Conservation (phyloP, 2,329 filamentous ascomycete genomes). For the Cladosporium sphaerospermum region DNA sequence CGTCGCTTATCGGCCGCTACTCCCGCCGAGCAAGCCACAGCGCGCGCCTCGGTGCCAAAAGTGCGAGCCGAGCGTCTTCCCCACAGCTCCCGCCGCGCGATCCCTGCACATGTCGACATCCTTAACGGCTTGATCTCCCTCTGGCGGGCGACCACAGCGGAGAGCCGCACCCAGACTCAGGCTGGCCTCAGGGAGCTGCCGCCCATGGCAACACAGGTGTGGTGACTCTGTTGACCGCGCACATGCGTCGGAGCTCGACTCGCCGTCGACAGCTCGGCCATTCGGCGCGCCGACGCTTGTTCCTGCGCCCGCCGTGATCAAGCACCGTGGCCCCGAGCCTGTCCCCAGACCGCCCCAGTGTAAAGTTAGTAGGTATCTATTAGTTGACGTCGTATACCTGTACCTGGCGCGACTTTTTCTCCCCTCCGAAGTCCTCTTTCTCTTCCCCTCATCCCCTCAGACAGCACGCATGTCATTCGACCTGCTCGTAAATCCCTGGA, state of each 20-base stretch:
- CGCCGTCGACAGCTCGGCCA: conserved; percentile 3
- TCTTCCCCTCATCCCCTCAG: neutral
- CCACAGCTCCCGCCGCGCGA: neutral
- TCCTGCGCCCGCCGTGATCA: neutral
- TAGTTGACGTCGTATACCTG: conserved; percentile 8
- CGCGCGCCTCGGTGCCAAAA: neutral
- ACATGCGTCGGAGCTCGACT: neutral
- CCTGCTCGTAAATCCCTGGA: conserved; percentile 3
- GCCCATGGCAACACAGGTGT: neutral
- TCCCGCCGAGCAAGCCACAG: neutral
- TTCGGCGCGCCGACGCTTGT: conserved; percentile 1
- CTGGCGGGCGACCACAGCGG: conserved; percentile 1
- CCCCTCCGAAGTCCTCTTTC: neutral
- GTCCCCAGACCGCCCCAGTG: neutral
- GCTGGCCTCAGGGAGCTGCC: neutral
- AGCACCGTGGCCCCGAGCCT: neutral
- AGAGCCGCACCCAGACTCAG: conserved; percentile 2
- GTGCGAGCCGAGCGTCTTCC: conserved; percentile 1
- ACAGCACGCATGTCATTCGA: conserved; percentile 4
- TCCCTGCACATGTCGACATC: conserved; percentile 9
- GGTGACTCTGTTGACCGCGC: neutral
- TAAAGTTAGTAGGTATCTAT: neutral
- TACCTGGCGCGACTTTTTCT: conserved; percentile 1
- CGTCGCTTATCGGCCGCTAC: too few relatives aligned
- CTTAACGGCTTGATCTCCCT: neutral